Conservation (phyloP, 2,329 filamentous ascomycete species). For the Rhynchosporium secalis region DNA sequence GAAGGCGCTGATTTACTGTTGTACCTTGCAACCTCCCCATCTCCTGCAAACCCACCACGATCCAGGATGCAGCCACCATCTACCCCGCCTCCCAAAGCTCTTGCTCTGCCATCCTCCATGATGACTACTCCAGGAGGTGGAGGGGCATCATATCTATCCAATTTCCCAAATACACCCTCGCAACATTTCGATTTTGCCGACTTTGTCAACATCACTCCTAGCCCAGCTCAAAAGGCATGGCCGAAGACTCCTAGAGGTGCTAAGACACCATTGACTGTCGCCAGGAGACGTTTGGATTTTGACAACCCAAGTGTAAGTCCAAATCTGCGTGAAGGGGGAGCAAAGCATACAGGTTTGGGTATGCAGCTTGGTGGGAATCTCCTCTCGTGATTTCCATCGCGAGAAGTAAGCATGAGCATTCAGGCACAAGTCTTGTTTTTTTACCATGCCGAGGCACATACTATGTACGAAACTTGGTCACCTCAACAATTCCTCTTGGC, state of each 20-base stretch:
- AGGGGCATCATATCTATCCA: slow-evolving; percentile 63
- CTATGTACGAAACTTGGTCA: slow-evolving; percentile 2
- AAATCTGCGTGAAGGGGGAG: slow-evolving; percentile 24
- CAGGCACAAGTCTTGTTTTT: not conserved
- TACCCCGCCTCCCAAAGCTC: slow-evolving; percentile 73
- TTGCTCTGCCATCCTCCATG: slow-evolving; percentile 76
- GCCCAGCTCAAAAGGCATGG: slow-evolving; percentile 87
- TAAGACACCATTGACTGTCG: slow-evolving; percentile 36
- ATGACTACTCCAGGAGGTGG: slow-evolving; percentile 83
- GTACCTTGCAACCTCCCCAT: slow-evolving; percentile 89
- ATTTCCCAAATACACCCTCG: slow-evolving; percentile 75
- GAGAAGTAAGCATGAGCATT: not conserved
- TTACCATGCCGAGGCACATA: not conserved
- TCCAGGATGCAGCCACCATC: slow-evolving; percentile 67
- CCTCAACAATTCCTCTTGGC: not conserved
- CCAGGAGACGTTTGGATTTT: slow-evolving; percentile 36
- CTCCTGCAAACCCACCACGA: slow-evolving; percentile 66
- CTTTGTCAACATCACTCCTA: slow-evolving; percentile 96
- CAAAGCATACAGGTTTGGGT: slow-evolving; percentile 54
- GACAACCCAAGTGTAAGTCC: slow-evolving; percentile 34
- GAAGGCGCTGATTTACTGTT: slow-evolving; percentile 80
- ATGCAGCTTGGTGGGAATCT: slow-evolving; percentile 68
- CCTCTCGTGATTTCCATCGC: slow-evolving; percentile 45
- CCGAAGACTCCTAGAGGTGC: slow-evolving; percentile 35
- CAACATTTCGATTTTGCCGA: slow-evolving; percentile 91